Conservation (phyloP, 163 green algal genomes). For the Scenedesmus sp. region DNA sequence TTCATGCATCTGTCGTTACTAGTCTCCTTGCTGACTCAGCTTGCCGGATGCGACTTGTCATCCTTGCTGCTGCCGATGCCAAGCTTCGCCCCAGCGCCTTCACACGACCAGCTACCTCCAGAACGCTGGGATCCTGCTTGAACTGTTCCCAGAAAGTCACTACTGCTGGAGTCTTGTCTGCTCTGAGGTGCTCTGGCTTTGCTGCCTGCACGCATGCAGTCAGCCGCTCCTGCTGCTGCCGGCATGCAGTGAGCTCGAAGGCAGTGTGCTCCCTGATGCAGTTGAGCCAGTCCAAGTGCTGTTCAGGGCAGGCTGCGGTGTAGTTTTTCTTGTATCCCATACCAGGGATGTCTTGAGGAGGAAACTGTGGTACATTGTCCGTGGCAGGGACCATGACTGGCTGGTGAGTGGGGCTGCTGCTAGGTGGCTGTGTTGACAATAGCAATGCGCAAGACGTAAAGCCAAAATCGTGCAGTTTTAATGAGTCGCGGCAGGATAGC, state of each 20-base stretch:
- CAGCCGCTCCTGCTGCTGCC: not conserved
- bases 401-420: not conserved
- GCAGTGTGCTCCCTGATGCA: not conserved
- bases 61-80: not conserved
- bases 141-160: not conserved
- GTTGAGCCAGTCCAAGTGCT: not conserved
- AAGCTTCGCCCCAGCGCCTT: not conserved
- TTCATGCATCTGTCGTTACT: not conserved
- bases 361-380: not conserved
- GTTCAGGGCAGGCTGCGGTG: not conserved
- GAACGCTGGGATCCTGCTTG: not conserved
- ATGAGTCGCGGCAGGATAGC: too few relatives aligned
- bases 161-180: not conserved
- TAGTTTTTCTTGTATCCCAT: not conserved
- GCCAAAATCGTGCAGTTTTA: too few relatives aligned
- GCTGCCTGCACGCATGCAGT: slow-evolving; percentile 7
- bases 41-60: not conserved
- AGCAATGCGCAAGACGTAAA: not conserved
- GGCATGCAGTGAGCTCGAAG: not conserved
- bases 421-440: not conserved
- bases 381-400: not conserved
- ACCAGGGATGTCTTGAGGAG: not conserved
- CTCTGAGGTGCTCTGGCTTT: not conserved
- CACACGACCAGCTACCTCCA: not conserved
- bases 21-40: not conserved